Evolutionary conservation across 176 grass and related monocot species (phyloP).

Genomic region (Ensete glaucum): DNA sequence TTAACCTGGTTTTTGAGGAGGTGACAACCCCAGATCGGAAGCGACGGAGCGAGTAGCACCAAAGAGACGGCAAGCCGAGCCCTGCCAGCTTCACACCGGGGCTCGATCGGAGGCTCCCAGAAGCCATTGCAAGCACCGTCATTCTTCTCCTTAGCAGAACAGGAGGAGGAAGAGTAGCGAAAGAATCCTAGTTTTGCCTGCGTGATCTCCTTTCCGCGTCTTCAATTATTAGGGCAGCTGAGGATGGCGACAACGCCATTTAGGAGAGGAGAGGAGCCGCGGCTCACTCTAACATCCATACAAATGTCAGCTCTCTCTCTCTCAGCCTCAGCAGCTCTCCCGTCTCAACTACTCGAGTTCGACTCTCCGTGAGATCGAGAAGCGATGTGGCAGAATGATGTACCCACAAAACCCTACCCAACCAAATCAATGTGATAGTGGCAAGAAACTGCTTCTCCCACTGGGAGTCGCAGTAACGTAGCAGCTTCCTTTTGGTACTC

Average conservation of each 20-base stretch:
- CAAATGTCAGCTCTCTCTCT: not conserved
- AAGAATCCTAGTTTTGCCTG: not conserved
- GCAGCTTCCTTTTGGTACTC: no score
- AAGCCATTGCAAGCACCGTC: not conserved
- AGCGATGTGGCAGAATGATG: no score
- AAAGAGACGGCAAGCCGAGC: not conserved
- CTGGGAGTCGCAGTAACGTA: no score
- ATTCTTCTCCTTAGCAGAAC: not conserved
- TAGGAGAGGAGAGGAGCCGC: not conserved
- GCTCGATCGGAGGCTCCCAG: not conserved
- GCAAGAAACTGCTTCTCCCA: no score
- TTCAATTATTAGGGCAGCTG: not conserved
- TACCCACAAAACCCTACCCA: no score
- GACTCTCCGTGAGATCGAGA: no score
- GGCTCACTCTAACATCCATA: not conserved
- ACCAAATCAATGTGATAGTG: no score
- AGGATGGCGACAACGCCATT: not conserved
- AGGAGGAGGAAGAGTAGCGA: not conserved
- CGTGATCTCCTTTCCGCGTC: not conserved
- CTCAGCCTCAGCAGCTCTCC: not conserved
- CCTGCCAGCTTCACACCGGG: constrained; percentile 9
- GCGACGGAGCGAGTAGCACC: not conserved
- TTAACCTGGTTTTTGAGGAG: not conserved
- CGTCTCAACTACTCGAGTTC: no score
- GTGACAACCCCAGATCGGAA: not conserved